phyloP scores from a whole-genome alignment of 1,284 basidiomycete species.

The Austroboletus novae-zelandiae region DNA sequence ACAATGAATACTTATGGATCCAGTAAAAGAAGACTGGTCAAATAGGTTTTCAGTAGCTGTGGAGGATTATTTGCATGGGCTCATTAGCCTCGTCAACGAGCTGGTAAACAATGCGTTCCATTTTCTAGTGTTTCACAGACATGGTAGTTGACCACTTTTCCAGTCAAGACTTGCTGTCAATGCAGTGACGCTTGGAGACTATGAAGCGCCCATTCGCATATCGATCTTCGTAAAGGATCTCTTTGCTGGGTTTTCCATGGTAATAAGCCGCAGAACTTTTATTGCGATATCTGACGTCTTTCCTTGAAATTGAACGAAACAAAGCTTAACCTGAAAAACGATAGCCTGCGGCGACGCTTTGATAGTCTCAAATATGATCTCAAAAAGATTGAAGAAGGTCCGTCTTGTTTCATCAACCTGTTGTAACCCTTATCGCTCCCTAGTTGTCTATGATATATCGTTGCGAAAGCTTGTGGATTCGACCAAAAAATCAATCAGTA shows the following conservation, averaged over 20 bases:
- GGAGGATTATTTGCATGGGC: constrained; percentile 84
- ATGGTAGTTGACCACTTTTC: constrained; percentile 4
- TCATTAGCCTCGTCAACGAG: constrained; percentile 81
- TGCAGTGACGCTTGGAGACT: constrained; percentile 78
- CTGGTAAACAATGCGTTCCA: constrained; percentile 48
- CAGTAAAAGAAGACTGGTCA: constrained; percentile 71
- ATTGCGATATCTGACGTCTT: constrained; percentile 10
- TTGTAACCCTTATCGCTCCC: constrained; percentile 5
- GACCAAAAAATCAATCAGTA: constrained; percentile 3
- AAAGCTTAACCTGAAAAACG: constrained; percentile 89
- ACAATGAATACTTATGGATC: constrained; percentile 5
- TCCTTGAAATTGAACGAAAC: neutral
- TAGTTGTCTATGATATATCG: constrained; percentile 85
- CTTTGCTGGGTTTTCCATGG: constrained; percentile 82
- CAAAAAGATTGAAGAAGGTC: constrained; percentile 88
- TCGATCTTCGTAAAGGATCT: constrained; percentile 81
- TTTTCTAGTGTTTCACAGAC: neutral
- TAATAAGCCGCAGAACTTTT: constrained; percentile 27
- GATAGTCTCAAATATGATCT: constrained; percentile 85
- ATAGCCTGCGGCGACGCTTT: constrained; percentile 72
- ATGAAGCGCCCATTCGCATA: constrained; percentile 75
- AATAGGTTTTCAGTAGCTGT: constrained; percentile 64
- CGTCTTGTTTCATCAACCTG: constrained; percentile 15
- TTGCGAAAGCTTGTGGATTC: constrained; percentile 58
- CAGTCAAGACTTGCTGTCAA: constrained; percentile 83